These are phyloP conservation scores for Linum usitatissimum DNA, from an alignment of 345 rosid genomes.

Conservation along the genomic window DNA sequence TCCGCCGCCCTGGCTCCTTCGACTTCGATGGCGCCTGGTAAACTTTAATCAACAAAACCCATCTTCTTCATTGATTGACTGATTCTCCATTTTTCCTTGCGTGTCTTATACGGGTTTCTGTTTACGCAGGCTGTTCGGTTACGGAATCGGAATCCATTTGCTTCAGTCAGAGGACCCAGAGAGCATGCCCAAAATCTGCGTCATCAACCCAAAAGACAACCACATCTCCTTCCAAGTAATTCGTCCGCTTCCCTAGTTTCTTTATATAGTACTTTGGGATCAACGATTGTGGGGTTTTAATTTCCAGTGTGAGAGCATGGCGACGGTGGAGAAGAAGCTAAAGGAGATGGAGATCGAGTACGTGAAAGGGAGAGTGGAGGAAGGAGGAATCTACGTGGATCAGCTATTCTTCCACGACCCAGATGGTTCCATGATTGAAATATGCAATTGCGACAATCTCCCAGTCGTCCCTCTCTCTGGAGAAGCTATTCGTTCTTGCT, in stretches of 20 bases:
- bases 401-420: slow-evolving; percentile 94
- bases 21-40: slow-evolving; percentile 78
- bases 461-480: slow-evolving; percentile 63
- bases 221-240: slow-evolving; percentile 79
- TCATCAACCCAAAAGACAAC: slow-evolving; percentile 52
- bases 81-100: not conserved
- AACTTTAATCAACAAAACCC: not conserved
- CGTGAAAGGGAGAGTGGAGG: slow-evolving; percentile 57
- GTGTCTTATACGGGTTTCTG: too few relatives aligned
- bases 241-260: not conserved
- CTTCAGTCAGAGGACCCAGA: slow-evolving; percentile 46
- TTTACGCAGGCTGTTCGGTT: slow-evolving; percentile 45
- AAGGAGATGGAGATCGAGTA: slow-evolving; percentile 49
- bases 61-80: not conserved
- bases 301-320: slow-evolving; percentile 74
- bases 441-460: slow-evolving; percentile 73
- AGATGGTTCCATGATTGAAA: slow-evolving; percentile 87
- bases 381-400: slow-evolving; percentile 70
- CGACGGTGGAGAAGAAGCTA: slow-evolving; percentile 58
- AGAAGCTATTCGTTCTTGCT: slow-evolving; percentile 46
- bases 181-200: slow-evolving; percentile 31
- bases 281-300: too few relatives aligned
- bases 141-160: slow-evolving; percentile 66
- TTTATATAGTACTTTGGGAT: not conserved
- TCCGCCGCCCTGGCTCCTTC: slow-evolving; percentile 61